Evolutionary conservation across 2,329 filamentous ascomycete genomes (phyloP).

Genomic region (Aspergillus hiratsukae): DNA sequence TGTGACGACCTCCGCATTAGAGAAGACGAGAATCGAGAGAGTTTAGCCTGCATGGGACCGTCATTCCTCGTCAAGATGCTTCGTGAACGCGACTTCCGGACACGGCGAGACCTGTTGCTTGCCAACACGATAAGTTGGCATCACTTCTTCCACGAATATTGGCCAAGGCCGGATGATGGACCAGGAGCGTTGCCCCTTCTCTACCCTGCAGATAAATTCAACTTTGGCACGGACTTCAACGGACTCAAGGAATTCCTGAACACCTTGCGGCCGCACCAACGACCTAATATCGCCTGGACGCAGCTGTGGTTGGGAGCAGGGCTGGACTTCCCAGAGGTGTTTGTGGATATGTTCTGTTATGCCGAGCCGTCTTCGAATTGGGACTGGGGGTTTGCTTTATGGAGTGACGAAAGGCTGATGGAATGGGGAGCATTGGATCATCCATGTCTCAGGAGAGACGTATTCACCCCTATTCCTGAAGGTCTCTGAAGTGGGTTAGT

Average conservation of each 20-base stretch:
- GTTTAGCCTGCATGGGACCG: constrained; percentile 10
- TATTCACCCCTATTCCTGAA: too few species aligned
- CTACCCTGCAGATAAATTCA: constrained; percentile 14
- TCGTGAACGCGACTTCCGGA: neutral
- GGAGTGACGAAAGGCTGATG: too few species aligned
- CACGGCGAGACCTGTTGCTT: constrained; percentile 11
- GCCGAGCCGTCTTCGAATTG: too few species aligned
- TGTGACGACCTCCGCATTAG: neutral
- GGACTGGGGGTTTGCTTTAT: too few species aligned
- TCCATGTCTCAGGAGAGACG: too few species aligned
- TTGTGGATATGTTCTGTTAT: too few species aligned
- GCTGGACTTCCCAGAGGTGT: too few species aligned
- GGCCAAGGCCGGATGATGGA: neutral
- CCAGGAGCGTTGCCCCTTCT: constrained; percentile 3
- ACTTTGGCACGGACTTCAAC: constrained; percentile 4
- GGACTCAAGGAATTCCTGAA: constrained; percentile 1
- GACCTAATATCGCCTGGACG: constrained; percentile 12
- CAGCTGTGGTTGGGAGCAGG: neutral
- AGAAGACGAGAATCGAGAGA: neutral
- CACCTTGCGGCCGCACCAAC: constrained; percentile 1
- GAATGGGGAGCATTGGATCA: too few species aligned
- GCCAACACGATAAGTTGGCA: neutral
- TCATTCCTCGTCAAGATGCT: constrained; percentile 13
- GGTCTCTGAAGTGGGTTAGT: too few species aligned
- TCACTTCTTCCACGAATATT: neutral